Evolutionary conservation across 2,329 filamentous ascomycete genomes (phyloP).

Genomic region (Canariomyces notabilis): DNA sequence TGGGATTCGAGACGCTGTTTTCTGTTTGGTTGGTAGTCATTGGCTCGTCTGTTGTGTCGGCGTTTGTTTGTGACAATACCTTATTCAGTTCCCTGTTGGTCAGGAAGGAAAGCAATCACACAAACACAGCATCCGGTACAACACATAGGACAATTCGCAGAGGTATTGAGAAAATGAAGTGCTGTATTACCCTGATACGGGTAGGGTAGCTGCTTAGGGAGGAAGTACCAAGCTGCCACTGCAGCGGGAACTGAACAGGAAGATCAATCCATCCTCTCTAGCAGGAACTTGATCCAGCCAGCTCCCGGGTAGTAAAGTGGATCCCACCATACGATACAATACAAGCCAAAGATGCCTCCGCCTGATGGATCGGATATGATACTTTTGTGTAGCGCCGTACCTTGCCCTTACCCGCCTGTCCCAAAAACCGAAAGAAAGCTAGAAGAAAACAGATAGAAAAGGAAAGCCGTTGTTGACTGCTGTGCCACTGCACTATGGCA

Average conservation of each 20-base stretch:
- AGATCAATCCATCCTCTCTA: background rate
- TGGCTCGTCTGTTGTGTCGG: background rate
- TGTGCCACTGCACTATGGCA: background rate
- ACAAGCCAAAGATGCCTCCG: background rate
- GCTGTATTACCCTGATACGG: background rate
- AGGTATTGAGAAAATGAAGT: background rate
- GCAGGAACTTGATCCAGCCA: background rate
- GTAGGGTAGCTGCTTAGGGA: too few species aligned
- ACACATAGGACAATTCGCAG: background rate
- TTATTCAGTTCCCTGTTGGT: background rate
- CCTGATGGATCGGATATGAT: background rate
- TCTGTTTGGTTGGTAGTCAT: background rate
- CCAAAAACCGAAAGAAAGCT: background rate
- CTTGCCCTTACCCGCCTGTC: background rate
- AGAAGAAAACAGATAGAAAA: background rate
- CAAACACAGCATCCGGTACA: background rate
- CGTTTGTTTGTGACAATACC: background rate
- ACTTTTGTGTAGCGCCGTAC: background rate
- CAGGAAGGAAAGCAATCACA: background rate
- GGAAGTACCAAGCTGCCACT: too few species aligned
- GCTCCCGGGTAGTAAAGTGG: background rate
- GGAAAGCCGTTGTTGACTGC: background rate
- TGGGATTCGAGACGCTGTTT: background rate
- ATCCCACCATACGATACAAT: too few species aligned
- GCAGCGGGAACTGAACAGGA: too few species aligned